These are phyloP conservation scores for Sarcocystis neurona DNA, from an alignment of 169 alveolate species.

Conservation along the genomic window DNA sequence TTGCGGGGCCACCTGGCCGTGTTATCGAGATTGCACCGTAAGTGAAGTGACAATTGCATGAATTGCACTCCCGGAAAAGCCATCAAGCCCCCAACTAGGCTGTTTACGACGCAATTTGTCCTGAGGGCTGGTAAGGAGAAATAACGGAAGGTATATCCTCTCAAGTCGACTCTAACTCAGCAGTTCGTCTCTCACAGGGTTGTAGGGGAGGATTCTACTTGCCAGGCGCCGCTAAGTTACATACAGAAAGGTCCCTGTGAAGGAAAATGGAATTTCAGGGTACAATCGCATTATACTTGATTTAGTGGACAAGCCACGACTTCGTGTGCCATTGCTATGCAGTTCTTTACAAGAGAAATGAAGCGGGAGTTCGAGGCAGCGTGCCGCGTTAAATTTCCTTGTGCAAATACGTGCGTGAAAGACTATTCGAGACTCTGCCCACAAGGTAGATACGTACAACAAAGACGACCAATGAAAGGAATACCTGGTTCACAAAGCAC, in stretches of 20 bases:
- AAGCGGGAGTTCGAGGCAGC: constrained; percentile 22
- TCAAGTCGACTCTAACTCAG: not conserved
- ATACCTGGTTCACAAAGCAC: not conserved
- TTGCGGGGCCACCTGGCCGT: constrained; percentile 58
- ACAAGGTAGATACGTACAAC: constrained; percentile 25
- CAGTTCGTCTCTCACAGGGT: not conserved
- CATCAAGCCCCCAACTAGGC: not conserved
- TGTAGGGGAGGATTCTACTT: not conserved
- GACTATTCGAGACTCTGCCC: constrained; percentile 46
- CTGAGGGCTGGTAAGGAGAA: constrained; percentile 51
- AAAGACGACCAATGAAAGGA: not conserved
- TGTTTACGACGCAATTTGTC: constrained; percentile 41
- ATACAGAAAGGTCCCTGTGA: constrained; percentile 36
- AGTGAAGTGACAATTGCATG: not conserved
- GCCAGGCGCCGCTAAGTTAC: constrained; percentile 33
- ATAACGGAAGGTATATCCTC: not conserved
- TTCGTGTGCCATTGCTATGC: not conserved
- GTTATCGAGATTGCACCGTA: constrained; percentile 51
- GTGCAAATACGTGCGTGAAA: constrained; percentile 48
- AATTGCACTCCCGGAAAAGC: too few species aligned
- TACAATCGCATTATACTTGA: not conserved
- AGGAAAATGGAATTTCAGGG: constrained; percentile 44
- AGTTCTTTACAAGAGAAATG: constrained; percentile 54
- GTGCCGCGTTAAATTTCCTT: constrained; percentile 54
- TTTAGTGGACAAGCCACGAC: not conserved